phyloP scores from a whole-genome alignment of 371 early-diverging fungal species.

The Mortierella sp. region DNA sequence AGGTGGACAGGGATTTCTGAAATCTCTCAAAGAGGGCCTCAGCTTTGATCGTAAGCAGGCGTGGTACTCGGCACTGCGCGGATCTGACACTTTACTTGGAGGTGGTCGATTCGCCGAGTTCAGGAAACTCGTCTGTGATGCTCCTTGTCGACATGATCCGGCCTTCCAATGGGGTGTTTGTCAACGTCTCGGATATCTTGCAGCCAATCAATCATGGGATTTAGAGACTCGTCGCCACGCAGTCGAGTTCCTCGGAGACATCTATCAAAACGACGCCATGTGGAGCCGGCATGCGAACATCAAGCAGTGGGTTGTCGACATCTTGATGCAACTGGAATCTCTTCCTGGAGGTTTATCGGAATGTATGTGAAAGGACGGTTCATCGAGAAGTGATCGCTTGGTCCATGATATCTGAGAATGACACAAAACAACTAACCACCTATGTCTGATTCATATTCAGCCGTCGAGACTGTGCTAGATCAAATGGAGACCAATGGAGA shows the following conservation, averaged over 20 bases:
- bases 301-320: conserved; percentile 14
- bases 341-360: neutral
- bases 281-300: conserved; percentile 2
- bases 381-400: neutral
- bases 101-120: conserved; percentile 5
- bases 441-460: neutral
- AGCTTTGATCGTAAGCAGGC: conserved; percentile 6
- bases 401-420: neutral
- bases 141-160: conserved; percentile 15
- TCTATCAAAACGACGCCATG: conserved; percentile 11
- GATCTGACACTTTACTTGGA: conserved; percentile 3
- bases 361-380: neutral
- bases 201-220: conserved; percentile 3
- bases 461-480: neutral
- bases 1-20: neutral
- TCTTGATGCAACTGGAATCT: conserved; percentile 2
- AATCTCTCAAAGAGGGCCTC: conserved; percentile 7
- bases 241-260: conserved; percentile 8
- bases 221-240: neutral
- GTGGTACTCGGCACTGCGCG: conserved; percentile 13
- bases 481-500: neutral
- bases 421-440: neutral
- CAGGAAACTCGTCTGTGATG: conserved; percentile 7
- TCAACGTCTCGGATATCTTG: conserved; percentile 6
- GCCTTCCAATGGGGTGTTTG: conserved; percentile 15